A percentile compares a stretch with the other conserved stretches of the same genome.
phyloP scores from a whole-genome alignment of 768 basidiomycete genomes.

The Boletellus sp. region DNA sequence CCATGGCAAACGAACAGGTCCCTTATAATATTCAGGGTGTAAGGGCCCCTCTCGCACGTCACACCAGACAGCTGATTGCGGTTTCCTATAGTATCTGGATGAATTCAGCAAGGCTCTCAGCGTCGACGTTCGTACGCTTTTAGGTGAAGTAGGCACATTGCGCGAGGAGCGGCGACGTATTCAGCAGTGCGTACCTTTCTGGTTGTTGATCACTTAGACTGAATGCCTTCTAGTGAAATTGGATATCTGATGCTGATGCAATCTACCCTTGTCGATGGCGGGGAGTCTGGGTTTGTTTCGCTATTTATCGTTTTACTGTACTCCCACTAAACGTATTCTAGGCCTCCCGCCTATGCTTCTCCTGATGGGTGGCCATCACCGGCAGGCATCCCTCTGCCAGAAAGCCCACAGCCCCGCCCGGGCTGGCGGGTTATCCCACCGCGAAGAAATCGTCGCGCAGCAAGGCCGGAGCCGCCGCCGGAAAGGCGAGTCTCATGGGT shows the following conservation, averaged over 20 bases:
- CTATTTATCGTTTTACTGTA: not conserved
- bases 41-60: not conserved
- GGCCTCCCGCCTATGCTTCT: constrained; percentile 8
- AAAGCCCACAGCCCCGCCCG: constrained; percentile 29
- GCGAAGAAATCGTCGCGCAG: constrained; percentile 37
- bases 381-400: not conserved
- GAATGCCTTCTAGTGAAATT: constrained; percentile 53
- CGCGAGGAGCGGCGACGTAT: constrained; percentile 74
- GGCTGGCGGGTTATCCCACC: constrained; percentile 54
- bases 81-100: constrained; percentile 61
- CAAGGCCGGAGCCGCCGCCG: constrained; percentile 37
- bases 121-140: constrained; percentile 76
- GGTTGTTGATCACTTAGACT: not conserved
- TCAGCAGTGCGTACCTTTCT: constrained; percentile 58
- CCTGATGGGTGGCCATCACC: constrained; percentile 38
- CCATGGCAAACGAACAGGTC: constrained; percentile 72
- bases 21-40: constrained; percentile 84
- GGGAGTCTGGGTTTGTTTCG: constrained; percentile 68
- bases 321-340: not conserved
- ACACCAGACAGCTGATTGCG: constrained; percentile 1
- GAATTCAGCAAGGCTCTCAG: constrained; percentile 85
- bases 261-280: constrained; percentile 78
- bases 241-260: constrained; percentile 66
- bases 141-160: constrained; percentile 79
- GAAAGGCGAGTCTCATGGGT: constrained; percentile 56